Conservation (phyloP, 163 green algal genomes). For the Prototheca cutis region DNA sequence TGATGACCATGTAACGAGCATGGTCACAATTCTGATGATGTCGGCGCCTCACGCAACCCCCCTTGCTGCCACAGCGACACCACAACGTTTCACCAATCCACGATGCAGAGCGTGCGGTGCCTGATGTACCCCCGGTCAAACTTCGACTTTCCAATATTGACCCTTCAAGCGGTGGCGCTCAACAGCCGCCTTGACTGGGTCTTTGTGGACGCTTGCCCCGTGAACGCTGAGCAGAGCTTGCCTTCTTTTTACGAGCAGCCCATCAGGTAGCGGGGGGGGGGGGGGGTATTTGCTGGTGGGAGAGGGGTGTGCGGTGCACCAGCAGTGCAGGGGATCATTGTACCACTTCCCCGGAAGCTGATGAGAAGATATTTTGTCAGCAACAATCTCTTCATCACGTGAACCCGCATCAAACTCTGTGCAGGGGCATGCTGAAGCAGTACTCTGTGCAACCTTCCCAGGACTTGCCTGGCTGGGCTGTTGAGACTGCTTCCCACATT, state of each 20-base stretch:
- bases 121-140: constrained; percentile 62
- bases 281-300: constrained; percentile 30
- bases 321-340: too few species aligned
- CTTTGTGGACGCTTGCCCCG: constrained; percentile 61
- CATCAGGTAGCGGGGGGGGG: constrained; percentile 32
- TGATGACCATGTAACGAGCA: too few species aligned
- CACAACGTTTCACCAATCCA: background rate
- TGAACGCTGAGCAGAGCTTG: constrained; percentile 35
- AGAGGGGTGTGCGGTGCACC: too few species aligned
- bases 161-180: constrained; percentile 59
- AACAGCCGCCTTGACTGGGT: constrained; percentile 40
- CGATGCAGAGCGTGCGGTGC: constrained; percentile 53
- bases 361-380: too few species aligned
- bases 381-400: too few species aligned
- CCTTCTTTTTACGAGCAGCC: constrained; percentile 48
- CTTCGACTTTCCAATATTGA: constrained; percentile 67
- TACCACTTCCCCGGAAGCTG: too few species aligned
- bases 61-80: too few species aligned
- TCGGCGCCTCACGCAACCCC: too few species aligned
- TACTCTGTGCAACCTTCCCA: constrained; percentile 34
- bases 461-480: constrained; percentile 63
- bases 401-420: background rate
- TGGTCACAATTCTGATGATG: too few species aligned
- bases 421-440: constrained; percentile 34
- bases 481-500: constrained; percentile 55